Evolutionary conservation across 306 rosid species (phyloP).

Genomic region (Quercus robur): DNA sequence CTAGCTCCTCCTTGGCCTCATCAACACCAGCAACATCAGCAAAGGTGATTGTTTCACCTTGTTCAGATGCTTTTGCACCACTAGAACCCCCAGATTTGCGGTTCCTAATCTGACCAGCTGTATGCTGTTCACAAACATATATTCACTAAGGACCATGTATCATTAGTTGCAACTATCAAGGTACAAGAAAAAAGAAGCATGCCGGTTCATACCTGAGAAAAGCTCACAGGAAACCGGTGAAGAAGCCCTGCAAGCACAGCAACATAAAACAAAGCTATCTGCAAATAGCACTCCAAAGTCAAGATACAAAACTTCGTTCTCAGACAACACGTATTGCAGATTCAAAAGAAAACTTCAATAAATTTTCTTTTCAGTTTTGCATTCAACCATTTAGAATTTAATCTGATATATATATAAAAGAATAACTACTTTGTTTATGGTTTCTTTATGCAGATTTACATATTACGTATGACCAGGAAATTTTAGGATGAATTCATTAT

Average conservation of each 20-base stretch:
- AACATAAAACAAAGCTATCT: conserved; percentile 90
- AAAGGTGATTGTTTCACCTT: conserved; percentile 81
- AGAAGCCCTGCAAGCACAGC: conserved; percentile 89
- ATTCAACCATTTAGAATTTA: neutral
- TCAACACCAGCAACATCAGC: conserved; percentile 98
- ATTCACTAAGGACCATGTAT: conserved; percentile 29
- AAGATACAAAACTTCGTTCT: conserved; percentile 17
- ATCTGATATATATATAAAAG: neutral
- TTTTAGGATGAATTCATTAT: no score
- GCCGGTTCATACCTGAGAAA: conserved; percentile 63
- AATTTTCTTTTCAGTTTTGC: neutral
- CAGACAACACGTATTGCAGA: neutral
- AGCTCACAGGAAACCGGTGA: conserved; percentile 79
- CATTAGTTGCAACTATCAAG: conserved; percentile 9
- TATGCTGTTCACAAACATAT: conserved; percentile 57
- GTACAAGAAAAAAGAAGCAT: conserved; percentile 13
- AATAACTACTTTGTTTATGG: neutral
- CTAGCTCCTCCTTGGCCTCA: conserved; percentile 98
- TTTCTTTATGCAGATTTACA: neutral
- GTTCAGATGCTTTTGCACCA: conserved; percentile 73
- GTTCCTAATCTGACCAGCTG: conserved; percentile 87
- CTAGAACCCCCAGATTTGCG: conserved; percentile 78
- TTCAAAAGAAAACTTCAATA: neutral
- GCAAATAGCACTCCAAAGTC: conserved; percentile 32
- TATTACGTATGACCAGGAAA: neutral